These are phyloP conservation scores for Gossypium trilobum DNA, from an alignment of 441 rosid genomes.

Conservation along the genomic window DNA sequence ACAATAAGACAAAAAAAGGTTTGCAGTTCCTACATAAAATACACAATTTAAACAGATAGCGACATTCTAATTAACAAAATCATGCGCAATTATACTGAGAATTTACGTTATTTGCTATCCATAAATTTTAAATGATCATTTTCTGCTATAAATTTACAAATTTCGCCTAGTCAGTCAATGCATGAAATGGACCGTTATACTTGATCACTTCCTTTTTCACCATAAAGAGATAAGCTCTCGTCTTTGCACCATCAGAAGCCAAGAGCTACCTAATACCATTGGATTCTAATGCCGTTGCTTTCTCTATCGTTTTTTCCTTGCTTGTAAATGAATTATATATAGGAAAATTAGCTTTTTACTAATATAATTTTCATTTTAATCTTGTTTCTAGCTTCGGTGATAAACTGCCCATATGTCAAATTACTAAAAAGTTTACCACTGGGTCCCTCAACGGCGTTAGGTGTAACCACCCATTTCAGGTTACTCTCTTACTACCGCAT, in stretches of 20 bases:
- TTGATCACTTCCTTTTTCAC: not conserved
- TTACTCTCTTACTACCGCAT: not conserved
- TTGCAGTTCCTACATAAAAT: not conserved
- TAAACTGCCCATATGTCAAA: not conserved
- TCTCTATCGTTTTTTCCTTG: not conserved
- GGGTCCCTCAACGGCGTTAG: constrained; percentile 9
- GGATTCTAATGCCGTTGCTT: not conserved
- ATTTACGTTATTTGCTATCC: too few species aligned
- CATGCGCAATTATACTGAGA: not conserved
- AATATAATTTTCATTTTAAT: not conserved
- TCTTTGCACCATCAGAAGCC: not conserved
- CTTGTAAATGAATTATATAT: not conserved
- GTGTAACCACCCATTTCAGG: constrained; percentile 13
- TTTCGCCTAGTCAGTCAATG: not conserved
- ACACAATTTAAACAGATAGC: not conserved
- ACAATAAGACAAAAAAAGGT: not conserved
- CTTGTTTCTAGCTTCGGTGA: not conserved
- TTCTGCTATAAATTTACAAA: too few species aligned
- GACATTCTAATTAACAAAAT: not conserved
- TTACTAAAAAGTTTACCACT: not conserved
- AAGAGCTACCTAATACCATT: constrained; percentile 6
- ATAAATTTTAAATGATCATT: too few species aligned
- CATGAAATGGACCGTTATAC: not conserved
- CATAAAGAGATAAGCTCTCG: not conserved
- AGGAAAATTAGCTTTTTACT: not conserved